phyloP scores from a whole-genome alignment of 139 green algal genomes.

The Volvox reticuliferus region DNA sequence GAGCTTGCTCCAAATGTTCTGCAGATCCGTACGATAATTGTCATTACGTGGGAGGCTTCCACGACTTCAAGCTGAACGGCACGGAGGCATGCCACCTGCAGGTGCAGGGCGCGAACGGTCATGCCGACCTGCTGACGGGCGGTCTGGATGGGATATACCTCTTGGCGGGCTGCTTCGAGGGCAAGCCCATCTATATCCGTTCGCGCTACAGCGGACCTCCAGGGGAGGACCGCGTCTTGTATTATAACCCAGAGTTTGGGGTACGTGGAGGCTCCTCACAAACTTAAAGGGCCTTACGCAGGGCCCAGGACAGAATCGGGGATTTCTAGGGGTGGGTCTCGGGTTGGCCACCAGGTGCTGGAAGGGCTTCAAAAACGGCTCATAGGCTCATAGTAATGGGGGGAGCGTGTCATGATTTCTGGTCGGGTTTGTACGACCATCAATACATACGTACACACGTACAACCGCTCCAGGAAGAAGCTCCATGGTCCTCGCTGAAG shows the following conservation, averaged over 20 bases:
- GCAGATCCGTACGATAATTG: conserved; percentile 43
- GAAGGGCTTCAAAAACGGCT: too few relatives aligned
- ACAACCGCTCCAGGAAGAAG: too few relatives aligned
- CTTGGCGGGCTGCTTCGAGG: conserved; percentile 49
- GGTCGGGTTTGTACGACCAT: too few relatives aligned
- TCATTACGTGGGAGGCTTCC: conserved; percentile 26
- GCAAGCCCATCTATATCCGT: conserved; percentile 36
- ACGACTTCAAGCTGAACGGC: conserved; percentile 31
- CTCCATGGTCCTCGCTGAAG: not conserved
- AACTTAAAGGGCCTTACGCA: too few relatives aligned
- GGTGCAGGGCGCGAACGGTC: conserved; percentile 26
- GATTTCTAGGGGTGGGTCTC: too few relatives aligned
- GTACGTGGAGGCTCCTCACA: not conserved
- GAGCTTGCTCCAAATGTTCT: too few relatives aligned
- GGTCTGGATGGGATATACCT: conserved; percentile 33
- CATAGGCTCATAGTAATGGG: too few relatives aligned
- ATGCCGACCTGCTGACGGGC: conserved; percentile 24
- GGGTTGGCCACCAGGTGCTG: too few relatives aligned
- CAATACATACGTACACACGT: too few relatives aligned
- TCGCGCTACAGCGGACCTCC: not conserved
- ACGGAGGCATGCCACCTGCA: conserved; percentile 22
- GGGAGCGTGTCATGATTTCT: too few relatives aligned
- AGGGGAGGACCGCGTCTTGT: conserved; percentile 28
- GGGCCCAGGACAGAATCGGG: too few relatives aligned
- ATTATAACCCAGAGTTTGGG: conserved; percentile 37